Percentiles rank a stretch among this genome's conserved stretches.
phyloP scores from a whole-genome alignment of 352 stramenopile species.

The Aphanomyces euteiches region DNA sequence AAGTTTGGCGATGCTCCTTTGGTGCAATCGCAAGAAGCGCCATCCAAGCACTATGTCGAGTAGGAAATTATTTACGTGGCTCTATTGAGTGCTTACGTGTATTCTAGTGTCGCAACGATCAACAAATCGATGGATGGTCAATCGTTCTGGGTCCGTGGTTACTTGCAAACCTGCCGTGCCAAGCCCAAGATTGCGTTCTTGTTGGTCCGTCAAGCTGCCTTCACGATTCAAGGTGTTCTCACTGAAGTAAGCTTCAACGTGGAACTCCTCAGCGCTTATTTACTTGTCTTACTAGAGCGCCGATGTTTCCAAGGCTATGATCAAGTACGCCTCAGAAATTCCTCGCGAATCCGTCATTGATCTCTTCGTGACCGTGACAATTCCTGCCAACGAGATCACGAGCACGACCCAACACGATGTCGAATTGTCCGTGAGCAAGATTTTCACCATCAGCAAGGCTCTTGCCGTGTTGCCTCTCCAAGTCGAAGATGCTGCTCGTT shows the following conservation, averaged over 20 bases:
- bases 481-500: slow-evolving; percentile 93
- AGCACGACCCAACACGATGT: slow-evolving; percentile 94
- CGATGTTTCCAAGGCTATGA: slow-evolving; percentile 91
- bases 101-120: slow-evolving; percentile 59
- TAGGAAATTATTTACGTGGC: no score
- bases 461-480: slow-evolving; percentile 89
- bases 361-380: slow-evolving; percentile 88
- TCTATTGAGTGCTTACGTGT: slow-evolving; percentile 30
- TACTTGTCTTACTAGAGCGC: slow-evolving; percentile 52
- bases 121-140: slow-evolving; percentile 79
- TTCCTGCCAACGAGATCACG: slow-evolving; percentile 84
- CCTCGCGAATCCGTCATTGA: slow-evolving; percentile 97
- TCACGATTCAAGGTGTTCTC: slow-evolving; percentile 94
- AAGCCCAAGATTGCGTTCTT: slow-evolving; percentile 96
- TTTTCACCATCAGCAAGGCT: slow-evolving; percentile 95
- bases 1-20: slow-evolving; percentile 86
- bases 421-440: slow-evolving; percentile 92
- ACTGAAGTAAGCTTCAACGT: slow-evolving; percentile 39
- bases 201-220: slow-evolving; percentile 93
- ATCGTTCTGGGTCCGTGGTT: slow-evolving; percentile 92
- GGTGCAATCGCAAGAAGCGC: slow-evolving; percentile 86
- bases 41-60: slow-evolving; percentile 62
- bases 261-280: background rate
- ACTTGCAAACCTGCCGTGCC: slow-evolving; percentile 93
- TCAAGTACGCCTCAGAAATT: slow-evolving; percentile 94